Conservation (phyloP, 305 asterid species). For the Fraxinus nigra region DNA sequence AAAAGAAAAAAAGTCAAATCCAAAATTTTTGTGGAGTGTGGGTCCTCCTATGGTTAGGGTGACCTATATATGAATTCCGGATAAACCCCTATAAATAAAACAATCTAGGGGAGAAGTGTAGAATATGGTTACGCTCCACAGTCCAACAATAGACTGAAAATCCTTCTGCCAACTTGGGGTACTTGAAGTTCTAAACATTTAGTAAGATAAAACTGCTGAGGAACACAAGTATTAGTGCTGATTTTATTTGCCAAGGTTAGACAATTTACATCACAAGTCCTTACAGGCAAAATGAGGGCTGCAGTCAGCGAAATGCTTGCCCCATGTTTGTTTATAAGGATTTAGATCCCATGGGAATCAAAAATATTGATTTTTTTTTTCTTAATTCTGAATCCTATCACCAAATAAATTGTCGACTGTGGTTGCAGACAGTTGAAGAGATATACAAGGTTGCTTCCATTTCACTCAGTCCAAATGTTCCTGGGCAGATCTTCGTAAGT, state of each 20-base stretch:
- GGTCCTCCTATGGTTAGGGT: not conserved
- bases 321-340: not conserved
- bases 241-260: not conserved
- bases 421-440: conserved; percentile 87
- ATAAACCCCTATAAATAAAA: not conserved
- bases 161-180: not conserved
- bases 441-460: conserved; percentile 97
- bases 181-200: not conserved
- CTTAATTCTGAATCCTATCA: not conserved
- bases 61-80: not conserved
- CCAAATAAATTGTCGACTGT: not conserved
- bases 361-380: not conserved
- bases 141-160: not conserved
- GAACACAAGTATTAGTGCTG: not conserved
- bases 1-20: too few relatives aligned
- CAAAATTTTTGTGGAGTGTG: too few relatives aligned
- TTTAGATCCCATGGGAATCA: not conserved
- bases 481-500: conserved; percentile 96
- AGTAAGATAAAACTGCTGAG: not conserved
- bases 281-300: not conserved
- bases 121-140: not conserved
- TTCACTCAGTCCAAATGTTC: conserved; percentile 93
- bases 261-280: not conserved
- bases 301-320: not conserved
- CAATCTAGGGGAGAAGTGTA: not conserved